Evolutionary conservation across 257 asterid species (phyloP), one percentile per base, ranked within the genome.

Genomic region (Osmanthus fragrans): DNA sequence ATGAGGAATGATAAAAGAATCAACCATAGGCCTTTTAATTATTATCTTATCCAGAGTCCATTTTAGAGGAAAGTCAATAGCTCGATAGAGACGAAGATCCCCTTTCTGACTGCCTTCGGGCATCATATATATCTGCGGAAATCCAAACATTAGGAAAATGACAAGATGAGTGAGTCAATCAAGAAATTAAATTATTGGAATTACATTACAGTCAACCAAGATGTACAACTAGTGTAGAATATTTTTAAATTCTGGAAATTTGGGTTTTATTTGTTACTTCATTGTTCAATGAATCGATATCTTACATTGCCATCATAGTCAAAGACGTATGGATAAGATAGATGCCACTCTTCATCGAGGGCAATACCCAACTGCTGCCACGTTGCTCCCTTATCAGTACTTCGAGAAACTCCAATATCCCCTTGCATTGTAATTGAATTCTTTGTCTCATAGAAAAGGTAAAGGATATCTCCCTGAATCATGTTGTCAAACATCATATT

Each of bases 281-380:
- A 63, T 8, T 5, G 45, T 42, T 77, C n/a, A 25, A 30, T 18
- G 19, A 75, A 73, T 67, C 30, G 73, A 76, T 72, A 72, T 73
- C 93, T 90, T 90, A 95, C 99, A 77, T 86, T 90, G 84, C 96
- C 92, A 21, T 92, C 84, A 88, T 90, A 87, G 75, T 96, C 94
- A 60, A 96, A 96, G 79, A 93, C 94, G 40, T 90, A 93, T 0
- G 99, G 98, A 87, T 87, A 93, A 23, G 99, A 96, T 40, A 96
- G 98, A 89, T 96, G 99, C 98, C 99, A 96, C 78, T 88, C 94
- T 81, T 93, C 98, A 73, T 96, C 97, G 18, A 96, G 90, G 70
- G 97, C 97, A 49, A 89, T 85, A 9, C 99, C 99, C 85, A 96
- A 80, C 79, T 86, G 97, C 83, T 92, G 87, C 99, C 99, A 96